Base-by-base conservation (phyloP, 2,329 filamentous ascomycete genomes). In the Pseudophaeomoniella oleicola region DNA sequence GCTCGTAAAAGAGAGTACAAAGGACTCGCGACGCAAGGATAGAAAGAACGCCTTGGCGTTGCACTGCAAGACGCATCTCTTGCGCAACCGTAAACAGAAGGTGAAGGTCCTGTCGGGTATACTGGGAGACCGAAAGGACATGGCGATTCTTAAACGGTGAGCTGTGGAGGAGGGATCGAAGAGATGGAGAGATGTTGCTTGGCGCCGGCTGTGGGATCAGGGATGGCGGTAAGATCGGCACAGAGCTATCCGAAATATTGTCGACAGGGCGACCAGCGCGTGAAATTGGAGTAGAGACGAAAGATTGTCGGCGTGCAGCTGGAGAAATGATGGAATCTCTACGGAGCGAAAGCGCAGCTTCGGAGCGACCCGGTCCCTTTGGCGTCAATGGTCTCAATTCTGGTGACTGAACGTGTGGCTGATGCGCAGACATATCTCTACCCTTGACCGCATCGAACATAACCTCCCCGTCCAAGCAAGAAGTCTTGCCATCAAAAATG, bases 1-100 rank as follows among this genome's bases (percentile, higher is more conserved):
- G 90, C 68, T 98, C 90, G 60, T 87, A 98, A 72, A 98, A 98
- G 65, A 98, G 76, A 2, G 84, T 90, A 62, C 81, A 85, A 27
- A 98, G 71, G 10, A 98, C 75, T 32, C 82, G 78, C 17, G 87
- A 86, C 50, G 81, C 83, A 42, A 98, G 75, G 39, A 93, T 71
- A 51, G 90, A 80, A 35, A 98, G 69, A 18, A 90, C 81, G 41
- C 90, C 90, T 50, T 93, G 81, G 35, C 87, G 80, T 63, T 96
- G 84, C 18, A 94, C 90, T 37, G 86, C 87, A 13, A 94, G 73
- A 18, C 88, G 82, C 87, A 98, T 96, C 64, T 98, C 90, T 58
- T 94, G 85, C 1, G 90, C 90, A 35, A 98, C 82, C 5, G 88
- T 93, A 69, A 98, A 96, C 34, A 98, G 75, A 42, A 92, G 64